phyloP scores from a whole-genome alignment of 768 basidiomycete species.

The Sarcodon sp. region DNA sequence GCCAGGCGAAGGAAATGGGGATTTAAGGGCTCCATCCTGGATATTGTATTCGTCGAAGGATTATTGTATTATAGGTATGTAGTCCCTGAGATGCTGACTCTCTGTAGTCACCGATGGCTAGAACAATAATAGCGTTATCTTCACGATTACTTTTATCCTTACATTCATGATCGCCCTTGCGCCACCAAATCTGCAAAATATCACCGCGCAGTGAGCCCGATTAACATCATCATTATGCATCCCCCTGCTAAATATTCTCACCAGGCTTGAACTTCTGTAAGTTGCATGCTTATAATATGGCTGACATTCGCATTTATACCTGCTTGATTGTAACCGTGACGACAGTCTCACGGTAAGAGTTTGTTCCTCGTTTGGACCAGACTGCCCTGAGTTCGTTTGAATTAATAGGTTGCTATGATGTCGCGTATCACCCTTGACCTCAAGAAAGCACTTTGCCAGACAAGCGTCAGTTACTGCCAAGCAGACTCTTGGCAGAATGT shows the following conservation, averaged over 20 bases:
- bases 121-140: slow-evolving; percentile 20
- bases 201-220: slow-evolving; percentile 21
- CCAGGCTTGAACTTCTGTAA: slow-evolving; percentile 28
- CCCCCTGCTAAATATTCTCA: not conserved
- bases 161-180: slow-evolving; percentile 25
- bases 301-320: no score
- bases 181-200: slow-evolving; percentile 17
- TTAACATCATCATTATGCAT: not conserved
- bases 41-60: no score
- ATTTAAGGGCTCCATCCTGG: no score
- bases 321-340: no score
- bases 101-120: not conserved
- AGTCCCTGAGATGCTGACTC: no score
- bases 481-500: not conserved
- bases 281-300: slow-evolving; percentile 2
- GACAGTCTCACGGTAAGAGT: slow-evolving; percentile 11
- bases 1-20: no score
- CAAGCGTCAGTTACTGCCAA: not conserved
- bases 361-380: no score
- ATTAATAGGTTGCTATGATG: slow-evolving; percentile 41
- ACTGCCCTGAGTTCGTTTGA: no score
- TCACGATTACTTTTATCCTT: slow-evolving; percentile 21
- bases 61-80: no score
- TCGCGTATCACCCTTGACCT: slow-evolving; percentile 55
- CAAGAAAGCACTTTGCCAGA: slow-evolving; percentile 18